Evolutionary conservation across 306 rosid genomes (phyloP).

Genomic region (Ormosia emarginata): DNA sequence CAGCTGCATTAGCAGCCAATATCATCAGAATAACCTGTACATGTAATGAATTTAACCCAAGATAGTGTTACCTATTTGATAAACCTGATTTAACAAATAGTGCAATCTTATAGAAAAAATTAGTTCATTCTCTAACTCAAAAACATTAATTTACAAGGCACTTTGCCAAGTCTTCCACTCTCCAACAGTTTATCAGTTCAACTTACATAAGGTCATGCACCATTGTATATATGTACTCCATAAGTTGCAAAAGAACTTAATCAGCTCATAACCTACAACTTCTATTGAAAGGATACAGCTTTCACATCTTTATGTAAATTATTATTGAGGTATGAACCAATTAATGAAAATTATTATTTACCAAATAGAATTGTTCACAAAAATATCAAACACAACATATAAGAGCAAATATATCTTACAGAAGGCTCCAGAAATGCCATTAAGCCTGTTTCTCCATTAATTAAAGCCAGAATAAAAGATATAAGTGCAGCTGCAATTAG

Average conservation of each 20-base stretch:
- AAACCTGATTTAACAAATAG: neutral
- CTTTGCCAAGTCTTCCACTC: neutral
- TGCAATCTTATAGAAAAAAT: neutral
- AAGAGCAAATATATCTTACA: conserved; percentile 46
- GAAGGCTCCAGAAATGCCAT: conserved; percentile 98
- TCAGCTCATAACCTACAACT: conserved; percentile 21
- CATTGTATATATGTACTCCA: neutral
- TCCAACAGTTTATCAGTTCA: neutral
- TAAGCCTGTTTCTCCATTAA: conserved; percentile 92
- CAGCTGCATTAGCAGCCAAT: conserved; percentile 96
- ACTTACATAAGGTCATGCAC: conserved; percentile 2
- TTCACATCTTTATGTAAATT: neutral
- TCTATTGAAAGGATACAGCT: conserved; percentile 3
- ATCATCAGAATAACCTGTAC: conserved; percentile 88
- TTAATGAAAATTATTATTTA: neutral
- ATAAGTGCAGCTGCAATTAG: conserved; percentile 80
- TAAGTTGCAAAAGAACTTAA: conserved; percentile 19
- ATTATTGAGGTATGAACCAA: neutral
- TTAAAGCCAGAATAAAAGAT: conserved; percentile 79
- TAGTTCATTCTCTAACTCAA: neutral
- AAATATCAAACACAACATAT: neutral
- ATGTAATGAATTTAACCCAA: conserved; percentile 13
- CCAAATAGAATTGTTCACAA: conserved; percentile 3
- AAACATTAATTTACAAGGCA: neutral
- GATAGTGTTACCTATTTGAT: neutral